Percentiles rank a stretch among this genome's conserved stretches.
These are phyloP conservation scores for Hebeloma cylindrosporum DNA, from an alignment of 768 basidiomycete species.

Conservation along the genomic window DNA sequence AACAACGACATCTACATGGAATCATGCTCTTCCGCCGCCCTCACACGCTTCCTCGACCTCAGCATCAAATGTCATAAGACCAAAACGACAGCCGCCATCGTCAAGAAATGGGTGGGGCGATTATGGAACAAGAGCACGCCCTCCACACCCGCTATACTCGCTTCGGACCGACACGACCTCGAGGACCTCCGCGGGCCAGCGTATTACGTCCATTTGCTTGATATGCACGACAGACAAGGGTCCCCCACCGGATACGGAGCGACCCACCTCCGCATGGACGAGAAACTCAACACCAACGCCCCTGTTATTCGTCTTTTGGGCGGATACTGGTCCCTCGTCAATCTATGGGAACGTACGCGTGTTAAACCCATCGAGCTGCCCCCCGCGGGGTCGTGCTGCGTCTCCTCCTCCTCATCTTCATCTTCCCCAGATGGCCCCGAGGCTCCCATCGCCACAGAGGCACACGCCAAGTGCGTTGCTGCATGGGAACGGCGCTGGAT, in stretches of 20 bases:
- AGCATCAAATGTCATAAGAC: constrained; percentile 18
- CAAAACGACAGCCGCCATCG: constrained; percentile 24
- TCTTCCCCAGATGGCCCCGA: too few species aligned
- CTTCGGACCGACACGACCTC: constrained; percentile 34
- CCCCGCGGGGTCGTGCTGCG: constrained; percentile 21
- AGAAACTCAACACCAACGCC: constrained; percentile 35
- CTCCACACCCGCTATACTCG: constrained; percentile 38
- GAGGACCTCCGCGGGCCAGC: constrained; percentile 34
- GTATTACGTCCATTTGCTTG: constrained; percentile 39
- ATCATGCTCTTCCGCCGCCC: constrained; percentile 35
- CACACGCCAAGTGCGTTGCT: constrained; percentile 28
- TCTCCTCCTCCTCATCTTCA: too few species aligned
- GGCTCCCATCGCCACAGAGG: too few species aligned
- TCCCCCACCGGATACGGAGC: constrained; percentile 24
- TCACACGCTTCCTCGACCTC: constrained; percentile 32
- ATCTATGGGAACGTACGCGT: constrained; percentile 35
- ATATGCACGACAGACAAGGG: constrained; percentile 32
- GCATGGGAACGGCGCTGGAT: constrained; percentile 37
- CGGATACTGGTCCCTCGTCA: constrained; percentile 37
- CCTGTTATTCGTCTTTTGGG: constrained; percentile 36
- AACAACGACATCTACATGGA: constrained; percentile 28
- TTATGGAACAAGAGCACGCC: constrained; percentile 31
- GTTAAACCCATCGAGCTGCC: constrained; percentile 28
- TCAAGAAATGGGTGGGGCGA: constrained; percentile 31
- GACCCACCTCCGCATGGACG: constrained; percentile 34